Evolutionary conservation across 129 eudicot genomes (phyloP).

Genomic region (Flaveria bidentis): DNA sequence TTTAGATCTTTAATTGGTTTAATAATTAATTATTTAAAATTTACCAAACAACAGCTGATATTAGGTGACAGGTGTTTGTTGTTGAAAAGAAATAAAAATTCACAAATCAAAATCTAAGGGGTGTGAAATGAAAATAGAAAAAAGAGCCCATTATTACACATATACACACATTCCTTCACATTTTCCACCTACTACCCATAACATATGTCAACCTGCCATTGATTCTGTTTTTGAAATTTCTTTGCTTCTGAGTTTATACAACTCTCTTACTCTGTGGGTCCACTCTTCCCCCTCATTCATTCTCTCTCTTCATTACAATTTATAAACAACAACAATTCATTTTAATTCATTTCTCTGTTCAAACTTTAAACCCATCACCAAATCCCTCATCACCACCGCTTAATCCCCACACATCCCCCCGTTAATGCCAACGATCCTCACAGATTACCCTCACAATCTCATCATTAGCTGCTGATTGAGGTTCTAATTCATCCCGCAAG

Average conservation of each 20-base stretch:
- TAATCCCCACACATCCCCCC: not conserved
- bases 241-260: conserved; percentile 9
- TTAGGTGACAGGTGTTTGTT: no score
- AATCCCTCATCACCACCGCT: not conserved
- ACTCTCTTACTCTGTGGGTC: conserved; percentile 15
- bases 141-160: no score
- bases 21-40: no score
- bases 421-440: not conserved
- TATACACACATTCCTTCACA: not conserved
- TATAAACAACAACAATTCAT: not conserved
- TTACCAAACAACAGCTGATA: no score
- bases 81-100: no score
- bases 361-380: not conserved
- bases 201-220: conserved; percentile 32
- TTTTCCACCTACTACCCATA: conserved; percentile 29
- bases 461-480: conserved; percentile 3
- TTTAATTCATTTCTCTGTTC: not conserved
- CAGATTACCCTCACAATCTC: conserved; percentile 15
- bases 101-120: not conserved
- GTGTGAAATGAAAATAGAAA: conserved; percentile 3
- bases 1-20: no score
- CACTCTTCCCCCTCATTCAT: not conserved
- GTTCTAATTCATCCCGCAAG: not conserved
- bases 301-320: conserved; percentile 11
- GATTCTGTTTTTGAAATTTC: conserved; percentile 25